Conservation (phyloP, 2,329 filamentous ascomycete genomes). For the Arthrobotrys musiformis region DNA sequence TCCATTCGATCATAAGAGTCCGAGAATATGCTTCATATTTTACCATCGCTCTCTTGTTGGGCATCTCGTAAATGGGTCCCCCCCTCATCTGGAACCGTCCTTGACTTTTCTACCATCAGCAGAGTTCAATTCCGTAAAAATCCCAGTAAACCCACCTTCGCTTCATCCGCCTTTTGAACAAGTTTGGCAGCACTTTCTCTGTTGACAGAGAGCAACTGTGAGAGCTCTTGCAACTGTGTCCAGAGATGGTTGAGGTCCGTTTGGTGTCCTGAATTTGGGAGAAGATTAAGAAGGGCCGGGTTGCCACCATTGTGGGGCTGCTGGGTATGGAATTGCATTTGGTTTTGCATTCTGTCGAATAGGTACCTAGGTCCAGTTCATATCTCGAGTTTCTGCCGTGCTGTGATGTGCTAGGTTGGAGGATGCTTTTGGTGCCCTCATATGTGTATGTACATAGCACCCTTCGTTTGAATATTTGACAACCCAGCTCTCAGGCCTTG, state of each 20-base stretch:
- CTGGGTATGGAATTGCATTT: constrained; percentile 40
- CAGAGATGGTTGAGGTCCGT: constrained; percentile 60
- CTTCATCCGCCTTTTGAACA: constrained; percentile 59
- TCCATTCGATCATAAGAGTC: neutral
- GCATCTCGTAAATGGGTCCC: neutral
- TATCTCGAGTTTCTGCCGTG: neutral
- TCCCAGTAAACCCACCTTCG: constrained; percentile 55
- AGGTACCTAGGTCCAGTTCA: constrained; percentile 10
- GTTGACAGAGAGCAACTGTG: constrained; percentile 58
- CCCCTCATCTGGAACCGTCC: neutral
- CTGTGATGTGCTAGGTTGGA: too few relatives aligned
- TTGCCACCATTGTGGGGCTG: constrained; percentile 32
- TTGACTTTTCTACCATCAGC: constrained; percentile 9
- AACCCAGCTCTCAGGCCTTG: too few relatives aligned
- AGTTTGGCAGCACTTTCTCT: constrained; percentile 58
- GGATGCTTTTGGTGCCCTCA: too few relatives aligned
- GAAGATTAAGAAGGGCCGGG: constrained; percentile 42
- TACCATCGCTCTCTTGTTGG: constrained; percentile 9
- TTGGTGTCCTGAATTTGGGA: constrained; percentile 57
- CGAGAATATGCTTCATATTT: too few relatives aligned
- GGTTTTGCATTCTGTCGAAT: constrained; percentile 34
- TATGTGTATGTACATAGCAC: too few relatives aligned
- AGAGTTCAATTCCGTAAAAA: neutral
- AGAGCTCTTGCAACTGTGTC: constrained; percentile 59
- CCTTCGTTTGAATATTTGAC: too few relatives aligned